Base-by-base conservation (phyloP, 768 basidiomycete species). In the Leucosporidium yakuticum region DNA sequence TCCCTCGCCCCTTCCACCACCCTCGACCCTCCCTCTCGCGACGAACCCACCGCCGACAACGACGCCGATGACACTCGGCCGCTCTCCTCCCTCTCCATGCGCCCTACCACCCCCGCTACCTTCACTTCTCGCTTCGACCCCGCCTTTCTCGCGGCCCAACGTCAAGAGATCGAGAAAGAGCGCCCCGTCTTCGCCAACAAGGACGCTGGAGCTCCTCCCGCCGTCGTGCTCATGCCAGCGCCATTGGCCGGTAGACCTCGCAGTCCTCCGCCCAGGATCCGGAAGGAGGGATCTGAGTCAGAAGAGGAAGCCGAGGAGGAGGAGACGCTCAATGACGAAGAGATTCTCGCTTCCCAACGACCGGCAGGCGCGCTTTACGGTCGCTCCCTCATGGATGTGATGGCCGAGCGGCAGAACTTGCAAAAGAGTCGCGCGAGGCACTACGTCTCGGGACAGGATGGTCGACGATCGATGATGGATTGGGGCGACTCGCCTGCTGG, bases 111-210 rank as follows among this genome's bases (percentile, higher is more conserved):
- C 3, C 61, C 61, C 12, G 48, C 69, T 31, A 61, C 34, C 39
- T 72, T 67, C 60, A 69, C 68, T 11, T 72, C 71, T 2, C 57
- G 68, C 20, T 69, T 69, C 60, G 71, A 69, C 56, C 71, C 71
- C 7, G n/a, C 47, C 48, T 36, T 69, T 39, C 65, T 69, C 39
- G 65, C 68, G 2, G 51, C 55, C 9, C 62, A 63, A 21, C 62
- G 63, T 11, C 64, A 55, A 12, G 59, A 67, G 50, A 39, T 69
- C 29, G 34, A 63, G 29, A 63, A 66, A 53, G 65, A 64, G 6
- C 67, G 71, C 0, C 71, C 71, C 4, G 23, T 49, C 20, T 72
- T 72, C 27, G 2, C 32, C 23, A 69, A 69, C 49, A 34, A 53
- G 20, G 62, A 66, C 14, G 71, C 56, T 2, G 71, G 71, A 14